Base-by-base conservation (phyloP, 2,329 filamentous ascomycete species). In the Trichoderma lentiforme region DNA sequence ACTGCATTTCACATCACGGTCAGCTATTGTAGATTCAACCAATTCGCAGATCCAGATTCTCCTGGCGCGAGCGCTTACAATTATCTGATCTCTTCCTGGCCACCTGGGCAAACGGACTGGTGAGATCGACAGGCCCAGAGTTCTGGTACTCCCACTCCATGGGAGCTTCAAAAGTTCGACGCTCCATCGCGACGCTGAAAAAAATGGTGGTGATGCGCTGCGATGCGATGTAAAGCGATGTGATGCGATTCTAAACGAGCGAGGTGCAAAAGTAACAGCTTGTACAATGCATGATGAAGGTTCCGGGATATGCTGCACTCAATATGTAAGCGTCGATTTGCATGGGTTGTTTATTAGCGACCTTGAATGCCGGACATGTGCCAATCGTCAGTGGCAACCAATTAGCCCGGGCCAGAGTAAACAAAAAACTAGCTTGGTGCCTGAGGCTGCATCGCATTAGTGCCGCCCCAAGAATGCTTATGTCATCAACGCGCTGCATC, bases 121-220 rank as follows among this genome's bases (percentile, higher is more conserved):
- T 88, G 21, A 85, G 85, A 80, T 91, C 89, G 73, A 89, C 80
- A 21, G 88, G 88, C 2, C 86, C 88, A 62, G 82, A 80, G 73
- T 83, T 80, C 76, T 90, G 86, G 79, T 89, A 91, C 78, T 91
- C 88, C 87, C 88, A 91, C 76, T 91, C 89, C 89, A 91, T 91
- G 74, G 84, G 88, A 73, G 87, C 84, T 80, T 91, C 89, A 74
- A 83, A 86, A 2, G 86, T 88, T 76, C 89, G 84, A 75, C 84
- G 84, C 69, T 88, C 84, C 84, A 88, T 89, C 75, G 69, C 74
- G 30, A 24, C 39, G 68, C 62, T 26, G 43, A 21, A 12, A 32
- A 21, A 21, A 32, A 3, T 34, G 5, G 11, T 21, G 57, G 0
- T 53, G 47, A 53, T 24, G 47, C n/a, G n/a, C n/a, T 53, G 47